phyloP scores from a whole-genome alignment of 2,329 filamentous ascomycete genomes.

The Penicillium brasilianum region DNA sequence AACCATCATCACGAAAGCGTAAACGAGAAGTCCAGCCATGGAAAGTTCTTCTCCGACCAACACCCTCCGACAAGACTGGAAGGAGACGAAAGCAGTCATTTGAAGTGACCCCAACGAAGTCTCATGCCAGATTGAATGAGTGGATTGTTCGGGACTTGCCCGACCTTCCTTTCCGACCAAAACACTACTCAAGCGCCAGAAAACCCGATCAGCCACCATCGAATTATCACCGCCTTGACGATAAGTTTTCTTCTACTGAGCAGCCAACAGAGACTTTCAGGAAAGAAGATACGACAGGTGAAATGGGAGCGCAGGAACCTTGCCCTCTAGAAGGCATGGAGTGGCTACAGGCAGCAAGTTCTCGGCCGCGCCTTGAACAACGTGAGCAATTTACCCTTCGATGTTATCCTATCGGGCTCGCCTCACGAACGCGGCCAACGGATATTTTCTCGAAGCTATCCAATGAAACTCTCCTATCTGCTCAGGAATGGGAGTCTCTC shows the following conservation, averaged over 20 bases:
- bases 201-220: background rate
- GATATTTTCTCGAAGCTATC: slow-evolving; percentile 27
- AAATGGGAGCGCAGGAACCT: background rate
- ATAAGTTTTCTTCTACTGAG: too few relatives aligned
- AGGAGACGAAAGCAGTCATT: background rate
- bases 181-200: background rate
- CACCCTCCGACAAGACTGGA: background rate
- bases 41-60: slow-evolving; percentile 8
- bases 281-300: background rate
- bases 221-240: background rate
- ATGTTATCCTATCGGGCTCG: slow-evolving; percentile 19
- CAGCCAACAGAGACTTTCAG: background rate
- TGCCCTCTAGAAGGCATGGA: background rate
- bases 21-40: slow-evolving; percentile 1
- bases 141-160: slow-evolving; percentile 1
- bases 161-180: background rate
- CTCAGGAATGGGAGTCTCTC: slow-evolving; percentile 23
- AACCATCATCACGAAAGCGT: slow-evolving; percentile 2
- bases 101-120: background rate
- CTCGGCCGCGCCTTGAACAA: slow-evolving; percentile 1
- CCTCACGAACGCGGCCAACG: slow-evolving; percentile 24
- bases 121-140: background rate
- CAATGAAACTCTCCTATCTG: slow-evolving; percentile 21
- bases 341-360: background rate
- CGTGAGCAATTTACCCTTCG: slow-evolving; percentile 24